Evolutionary conservation across 305 asterid species (phyloP), one percentile per base, ranked within the genome.

Genomic region (Solanum hybrid): DNA sequence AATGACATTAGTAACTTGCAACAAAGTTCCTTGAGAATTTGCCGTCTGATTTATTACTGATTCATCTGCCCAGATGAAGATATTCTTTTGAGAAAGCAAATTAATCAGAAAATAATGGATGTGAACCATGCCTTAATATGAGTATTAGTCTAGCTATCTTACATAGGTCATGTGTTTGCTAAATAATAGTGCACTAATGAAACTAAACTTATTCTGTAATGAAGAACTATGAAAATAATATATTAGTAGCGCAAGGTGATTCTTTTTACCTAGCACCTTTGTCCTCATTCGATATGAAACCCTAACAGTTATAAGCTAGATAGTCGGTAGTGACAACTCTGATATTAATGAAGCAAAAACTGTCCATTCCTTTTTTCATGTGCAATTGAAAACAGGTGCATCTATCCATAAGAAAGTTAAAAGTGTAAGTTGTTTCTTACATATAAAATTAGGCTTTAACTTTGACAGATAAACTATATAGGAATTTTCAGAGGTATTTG

Each of bases 41-140:
- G 64, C 0, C 8, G 0, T 2, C 22, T 14, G 2, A 15, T 51
- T 14, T 0, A 51, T 51, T 14, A 5, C 3, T 5, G 7, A 2
- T 15, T 15, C 8, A 51, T 51, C 0, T 51, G 1, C 56, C 2
- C 22, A 14, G 2, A 51, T 51, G 2, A 51, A 14, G 2, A 51
- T 51, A 51, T 51, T 15, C 22, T 5, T 51, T 15, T 51, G 64
- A 15, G 22, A 51, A 51, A 51, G 0, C 0, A 14, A 15, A 5
- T 14, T 5, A 14, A 51, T 0, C 64, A 13, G 7, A 45, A 51
- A 45, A 45, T 14, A 51, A 14, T 51, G 8, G 64, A 51, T 15
- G 64, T 51, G 64, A 51, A 51, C 7, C 22, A 45, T 14, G 2
- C 22, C 64, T 14, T 45, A 45, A 14, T 5, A 51, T 15, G 64